These are phyloP conservation scores for Cercospora zeina DNA, from an alignment of 2,329 filamentous ascomycete genomes.

Conservation along the genomic window DNA sequence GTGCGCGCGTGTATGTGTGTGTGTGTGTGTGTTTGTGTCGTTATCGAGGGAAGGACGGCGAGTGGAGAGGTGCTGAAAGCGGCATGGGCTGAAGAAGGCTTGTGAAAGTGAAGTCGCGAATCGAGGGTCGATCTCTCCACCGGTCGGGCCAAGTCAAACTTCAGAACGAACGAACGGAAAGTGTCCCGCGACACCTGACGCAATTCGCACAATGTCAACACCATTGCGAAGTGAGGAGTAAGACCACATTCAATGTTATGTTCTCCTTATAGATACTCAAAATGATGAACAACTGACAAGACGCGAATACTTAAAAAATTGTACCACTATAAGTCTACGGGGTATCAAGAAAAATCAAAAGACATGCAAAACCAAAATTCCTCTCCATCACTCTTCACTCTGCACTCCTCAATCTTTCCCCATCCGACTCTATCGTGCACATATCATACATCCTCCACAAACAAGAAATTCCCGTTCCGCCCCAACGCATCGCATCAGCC, in stretches of 20 bases:
- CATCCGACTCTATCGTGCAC: neutral
- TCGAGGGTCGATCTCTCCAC: neutral
- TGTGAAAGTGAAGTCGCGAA: neutral
- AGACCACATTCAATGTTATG: neutral
- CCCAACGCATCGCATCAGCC: neutral
- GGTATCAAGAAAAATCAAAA: neutral
- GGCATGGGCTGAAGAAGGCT: neutral
- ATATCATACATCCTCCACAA: neutral
- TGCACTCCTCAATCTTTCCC: neutral
- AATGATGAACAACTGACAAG: neutral
- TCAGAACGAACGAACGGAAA: neutral
- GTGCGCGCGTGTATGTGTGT: no score
- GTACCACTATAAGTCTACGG: constrained; percentile 8
- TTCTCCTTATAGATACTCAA: neutral
- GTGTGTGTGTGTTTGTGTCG: neutral
- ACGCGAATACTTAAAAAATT: neutral
- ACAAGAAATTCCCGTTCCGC: no score
- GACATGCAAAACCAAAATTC: neutral
- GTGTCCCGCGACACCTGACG: neutral
- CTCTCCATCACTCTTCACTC: neutral
- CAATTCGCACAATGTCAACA: neutral
- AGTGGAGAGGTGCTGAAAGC: neutral
- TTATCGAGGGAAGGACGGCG: neutral
- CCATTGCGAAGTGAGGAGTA: neutral
- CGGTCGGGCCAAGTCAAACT: no score